A percentile compares a stretch with the other conserved stretches of the same genome.
These are phyloP conservation scores for Wallacemonas sp. DNA, from an alignment of 208 protist species.

Conservation along the genomic window DNA sequence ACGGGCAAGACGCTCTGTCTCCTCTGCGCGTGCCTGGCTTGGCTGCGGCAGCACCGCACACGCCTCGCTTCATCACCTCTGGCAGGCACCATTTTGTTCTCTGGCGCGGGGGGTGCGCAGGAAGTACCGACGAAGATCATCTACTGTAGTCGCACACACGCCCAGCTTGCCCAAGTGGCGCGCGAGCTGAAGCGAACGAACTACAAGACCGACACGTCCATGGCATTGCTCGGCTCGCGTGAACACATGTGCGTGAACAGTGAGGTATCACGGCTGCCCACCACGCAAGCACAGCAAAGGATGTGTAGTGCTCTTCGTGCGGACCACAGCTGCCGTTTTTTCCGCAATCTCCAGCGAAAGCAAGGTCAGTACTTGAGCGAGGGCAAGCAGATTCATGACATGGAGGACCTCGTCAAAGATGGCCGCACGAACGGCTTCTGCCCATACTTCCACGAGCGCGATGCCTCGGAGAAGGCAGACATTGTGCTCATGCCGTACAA, in stretches of 20 bases:
- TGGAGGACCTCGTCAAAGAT: slow-evolving; percentile 92
- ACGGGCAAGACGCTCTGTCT: slow-evolving; percentile 98
- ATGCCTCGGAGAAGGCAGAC: slow-evolving; percentile 80
- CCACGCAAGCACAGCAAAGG: slow-evolving; percentile 59
- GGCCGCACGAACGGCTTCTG: slow-evolving; percentile 85
- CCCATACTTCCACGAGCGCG: slow-evolving; percentile 94
- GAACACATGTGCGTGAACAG: slow-evolving; percentile 97
- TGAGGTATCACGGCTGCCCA: slow-evolving; percentile 69
- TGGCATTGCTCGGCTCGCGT: slow-evolving; percentile 93
- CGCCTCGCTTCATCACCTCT: not conserved
- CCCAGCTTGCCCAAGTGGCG: slow-evolving; percentile 98
- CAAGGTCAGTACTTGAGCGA: slow-evolving; percentile 18
- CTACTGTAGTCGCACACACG: slow-evolving; percentile 97
- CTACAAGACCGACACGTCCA: slow-evolving; percentile 77
- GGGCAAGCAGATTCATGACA: slow-evolving; percentile 78
- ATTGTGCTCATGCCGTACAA: slow-evolving; percentile 99
- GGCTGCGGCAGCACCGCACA: slow-evolving; percentile 37
- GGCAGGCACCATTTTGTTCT: not conserved
- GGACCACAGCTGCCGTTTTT: slow-evolving; percentile 79
- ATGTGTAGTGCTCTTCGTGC: slow-evolving; percentile 72
- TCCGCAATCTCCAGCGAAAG: slow-evolving; percentile 45
- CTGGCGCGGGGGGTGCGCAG: not conserved
- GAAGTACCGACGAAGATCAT: slow-evolving; percentile 58
- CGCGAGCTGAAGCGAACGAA: slow-evolving; percentile 93
- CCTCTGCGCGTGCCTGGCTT: slow-evolving; percentile 94